Conservation (phyloP, 2,329 filamentous ascomycete species). For the Ustulina deusta region DNA sequence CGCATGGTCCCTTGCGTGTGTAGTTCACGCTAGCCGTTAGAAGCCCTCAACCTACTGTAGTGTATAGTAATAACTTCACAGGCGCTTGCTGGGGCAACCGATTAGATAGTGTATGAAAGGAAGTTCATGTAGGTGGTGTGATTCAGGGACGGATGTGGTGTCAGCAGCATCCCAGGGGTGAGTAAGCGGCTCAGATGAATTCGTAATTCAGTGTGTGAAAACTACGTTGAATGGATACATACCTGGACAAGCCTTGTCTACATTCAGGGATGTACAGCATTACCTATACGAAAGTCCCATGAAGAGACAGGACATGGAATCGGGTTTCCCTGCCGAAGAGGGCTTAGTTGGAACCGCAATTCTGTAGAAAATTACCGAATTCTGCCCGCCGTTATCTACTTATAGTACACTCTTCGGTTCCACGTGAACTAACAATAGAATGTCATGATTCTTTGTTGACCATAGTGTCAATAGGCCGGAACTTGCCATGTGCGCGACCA, state of each 20-base stretch:
- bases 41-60: background rate
- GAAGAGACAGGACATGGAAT: background rate
- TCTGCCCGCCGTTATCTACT: too few relatives aligned
- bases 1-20: too few relatives aligned
- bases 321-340: background rate
- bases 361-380: background rate
- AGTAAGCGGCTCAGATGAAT: constrained; percentile 10
- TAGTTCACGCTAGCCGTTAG: background rate
- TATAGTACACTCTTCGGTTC: background rate
- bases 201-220: constrained; percentile 3
- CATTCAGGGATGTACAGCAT: background rate
- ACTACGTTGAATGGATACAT: background rate
- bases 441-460: background rate
- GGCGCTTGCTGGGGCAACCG: background rate
- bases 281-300: background rate
- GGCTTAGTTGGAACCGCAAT: background rate
- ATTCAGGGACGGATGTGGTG: constrained; percentile 20
- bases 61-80: constrained; percentile 20
- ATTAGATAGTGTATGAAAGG: background rate
- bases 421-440: constrained; percentile 8
- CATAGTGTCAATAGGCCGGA: background rate
- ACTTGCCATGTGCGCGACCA: constrained; percentile 5
- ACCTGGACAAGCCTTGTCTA: background rate
- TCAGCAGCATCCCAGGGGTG: constrained; percentile 21
- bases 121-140: constrained; percentile 18